Conservation (phyloP, 176 grass and related monocot genomes). For the Juncus effusus region DNA sequence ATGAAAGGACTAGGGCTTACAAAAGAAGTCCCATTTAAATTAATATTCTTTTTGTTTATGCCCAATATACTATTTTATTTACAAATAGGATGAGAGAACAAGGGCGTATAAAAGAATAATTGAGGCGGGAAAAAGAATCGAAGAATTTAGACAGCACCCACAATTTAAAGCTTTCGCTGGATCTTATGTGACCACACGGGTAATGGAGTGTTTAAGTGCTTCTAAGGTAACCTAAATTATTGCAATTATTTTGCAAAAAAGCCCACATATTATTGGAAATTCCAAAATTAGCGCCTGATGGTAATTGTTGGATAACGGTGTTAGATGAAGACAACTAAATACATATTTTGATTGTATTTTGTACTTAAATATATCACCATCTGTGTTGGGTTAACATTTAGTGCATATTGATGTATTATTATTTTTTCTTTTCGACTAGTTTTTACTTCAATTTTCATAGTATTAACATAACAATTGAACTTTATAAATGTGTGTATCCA, state of each 20-base stretch:
- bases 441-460: too few relatives aligned
- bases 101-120: conserved; percentile 74
- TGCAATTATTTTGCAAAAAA: too few relatives aligned
- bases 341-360: too few relatives aligned
- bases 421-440: too few relatives aligned
- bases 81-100: conserved; percentile 69
- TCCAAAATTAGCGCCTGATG: too few relatives aligned
- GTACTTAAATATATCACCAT: conserved; percentile 1
- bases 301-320: too few relatives aligned
- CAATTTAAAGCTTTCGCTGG: conserved; percentile 73
- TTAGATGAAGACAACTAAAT: too few relatives aligned
- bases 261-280: too few relatives aligned
- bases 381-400: not conserved
- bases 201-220: conserved; percentile 65
- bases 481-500: too few relatives aligned
- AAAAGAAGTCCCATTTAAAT: conserved; percentile 9
- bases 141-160: conserved; percentile 59
- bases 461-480: too few relatives aligned
- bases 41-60: conserved; percentile 1
- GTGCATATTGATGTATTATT: too few relatives aligned
- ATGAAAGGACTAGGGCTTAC: conserved; percentile 7
- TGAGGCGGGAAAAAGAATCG: conserved; percentile 70
- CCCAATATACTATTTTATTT: conserved; percentile 32
- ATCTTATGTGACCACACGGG: conserved; percentile 47
- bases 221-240: conserved; percentile 49